Evolutionary conservation across 2,329 filamentous ascomycete species (phyloP), one percentile per base, ranked within the genome.

Genomic region (Mariannaea sp.): DNA sequence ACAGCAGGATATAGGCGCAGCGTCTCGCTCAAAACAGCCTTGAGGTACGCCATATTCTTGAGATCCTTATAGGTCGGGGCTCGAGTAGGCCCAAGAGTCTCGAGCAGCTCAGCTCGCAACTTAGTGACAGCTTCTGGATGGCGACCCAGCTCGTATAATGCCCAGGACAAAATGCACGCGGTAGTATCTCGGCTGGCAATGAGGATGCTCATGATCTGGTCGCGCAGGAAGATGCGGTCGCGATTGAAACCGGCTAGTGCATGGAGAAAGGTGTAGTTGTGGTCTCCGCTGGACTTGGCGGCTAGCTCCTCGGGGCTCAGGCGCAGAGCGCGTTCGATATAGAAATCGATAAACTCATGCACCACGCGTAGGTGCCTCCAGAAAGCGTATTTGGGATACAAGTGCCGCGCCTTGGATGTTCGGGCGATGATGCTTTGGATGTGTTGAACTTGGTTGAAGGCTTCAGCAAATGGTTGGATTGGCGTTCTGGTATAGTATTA

Each of bases 131-230:
- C 79, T 2, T 83, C 75, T 0, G 91, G 90, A 60, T 90, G 80
- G 13, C 85, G 83, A 30, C 86, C 82, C 2, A 97, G 80, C 71
- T 96, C 90, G 71, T 94, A 95, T 54, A 96, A 79, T 29, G 83
- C 79, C 87, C 91, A 96, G 0, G 86, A 88, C 1, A 97, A 79
- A 0, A 89, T 91, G 13, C 80, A 83, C 24, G 92, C 92, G 0
- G 92, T 97, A 12, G 92, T 96, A 71, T 97, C 92, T 33, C 89
- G 83, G 10, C 90, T 92, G 1, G 92, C 92, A 13, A 97, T 82
- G 3, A 97, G 81, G 10, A 96, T 82, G 38, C 88, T 86, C 13
- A 94, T 81, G 41, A 96, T 78, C 71, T 97, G 92, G 72, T 96
- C 92, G 27, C 91, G 89, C 12, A 97, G 80, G 4, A 91, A 82